phyloP scores from a whole-genome alignment of 257 asterid genomes.

The Petunia secreta region DNA sequence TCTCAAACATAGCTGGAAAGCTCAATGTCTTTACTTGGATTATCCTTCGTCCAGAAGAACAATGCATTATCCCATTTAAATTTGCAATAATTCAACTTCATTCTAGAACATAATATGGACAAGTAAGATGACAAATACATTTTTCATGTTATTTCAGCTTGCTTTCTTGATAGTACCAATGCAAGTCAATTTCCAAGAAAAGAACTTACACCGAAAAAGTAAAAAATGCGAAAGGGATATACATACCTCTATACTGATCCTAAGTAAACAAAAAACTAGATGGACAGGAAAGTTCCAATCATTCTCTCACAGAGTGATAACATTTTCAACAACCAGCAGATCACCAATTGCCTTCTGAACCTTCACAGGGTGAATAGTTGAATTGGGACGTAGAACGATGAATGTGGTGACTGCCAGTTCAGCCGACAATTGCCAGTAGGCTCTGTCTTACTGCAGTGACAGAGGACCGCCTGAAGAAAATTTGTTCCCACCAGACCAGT shows the following conservation, averaged over 20 bases:
- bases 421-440: conserved; percentile 80
- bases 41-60: not conserved
- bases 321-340: not conserved
- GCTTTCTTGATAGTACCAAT: not conserved
- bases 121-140: not conserved
- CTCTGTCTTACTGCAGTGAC: conserved; percentile 86
- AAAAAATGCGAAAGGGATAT: not conserved
- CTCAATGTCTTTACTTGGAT: not conserved
- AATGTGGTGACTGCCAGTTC: conserved; percentile 21
- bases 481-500: conserved; percentile 97
- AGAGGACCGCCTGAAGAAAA: conserved; percentile 80
- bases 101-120: not conserved
- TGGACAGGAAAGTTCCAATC: not conserved
- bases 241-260: conserved; percentile 20
- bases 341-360: not conserved
- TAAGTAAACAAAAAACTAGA: conserved; percentile 5
- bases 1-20: not conserved
- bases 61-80: not conserved
- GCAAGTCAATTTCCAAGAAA: conserved; percentile 2
- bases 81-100: not conserved
- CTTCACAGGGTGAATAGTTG: not conserved
- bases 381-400: conserved; percentile 3
- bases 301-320: conserved; percentile 1
- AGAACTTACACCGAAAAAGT: not conserved
- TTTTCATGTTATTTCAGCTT: not conserved